A percentile compares a stretch with the other conserved stretches of the same genome.
These are phyloP conservation scores for Beauveria australis DNA, from an alignment of 2,329 filamentous ascomycete genomes.

Conservation along the genomic window DNA sequence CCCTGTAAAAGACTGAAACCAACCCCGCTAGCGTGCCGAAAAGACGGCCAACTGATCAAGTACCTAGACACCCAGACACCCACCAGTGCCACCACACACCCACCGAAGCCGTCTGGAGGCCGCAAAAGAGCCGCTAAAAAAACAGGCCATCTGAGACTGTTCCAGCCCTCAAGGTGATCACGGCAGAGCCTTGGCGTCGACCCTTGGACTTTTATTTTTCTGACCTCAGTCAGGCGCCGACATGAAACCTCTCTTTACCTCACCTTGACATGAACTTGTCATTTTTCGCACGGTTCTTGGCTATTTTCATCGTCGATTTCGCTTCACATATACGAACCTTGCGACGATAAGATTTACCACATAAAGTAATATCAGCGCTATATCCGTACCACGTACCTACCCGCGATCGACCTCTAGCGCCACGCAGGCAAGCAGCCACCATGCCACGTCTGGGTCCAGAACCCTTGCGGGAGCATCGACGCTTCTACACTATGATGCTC, in stretches of 20 bases:
- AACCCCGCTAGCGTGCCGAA: neutral
- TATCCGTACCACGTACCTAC: too few relatives aligned
- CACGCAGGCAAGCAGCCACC: neutral
- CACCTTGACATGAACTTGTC: neutral
- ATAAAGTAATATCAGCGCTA: too few relatives aligned
- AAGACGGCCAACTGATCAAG: too few relatives aligned
- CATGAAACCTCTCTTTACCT: neutral
- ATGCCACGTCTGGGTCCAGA: neutral
- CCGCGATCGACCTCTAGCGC: slow-evolving; percentile 1
- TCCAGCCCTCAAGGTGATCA: neutral
- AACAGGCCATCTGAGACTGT: neutral
- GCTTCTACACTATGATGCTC: neutral
- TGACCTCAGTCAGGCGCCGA: neutral
- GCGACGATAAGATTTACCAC: too few relatives aligned
- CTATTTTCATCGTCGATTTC: neutral
- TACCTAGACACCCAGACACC: too few relatives aligned
- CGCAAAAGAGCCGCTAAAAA: neutral
- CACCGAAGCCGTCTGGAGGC: neutral
- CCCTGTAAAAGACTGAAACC: neutral
- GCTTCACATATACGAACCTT: neutral
- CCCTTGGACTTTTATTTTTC: neutral
- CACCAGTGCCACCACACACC: too few relatives aligned
- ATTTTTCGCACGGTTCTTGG: neutral
- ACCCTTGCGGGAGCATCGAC: neutral
- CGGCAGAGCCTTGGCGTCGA: neutral